Evolutionary conservation across 306 rosid species (phyloP), one percentile per base, ranked within the genome.

Genomic region (Amphicarpaea edgeworthii): DNA sequence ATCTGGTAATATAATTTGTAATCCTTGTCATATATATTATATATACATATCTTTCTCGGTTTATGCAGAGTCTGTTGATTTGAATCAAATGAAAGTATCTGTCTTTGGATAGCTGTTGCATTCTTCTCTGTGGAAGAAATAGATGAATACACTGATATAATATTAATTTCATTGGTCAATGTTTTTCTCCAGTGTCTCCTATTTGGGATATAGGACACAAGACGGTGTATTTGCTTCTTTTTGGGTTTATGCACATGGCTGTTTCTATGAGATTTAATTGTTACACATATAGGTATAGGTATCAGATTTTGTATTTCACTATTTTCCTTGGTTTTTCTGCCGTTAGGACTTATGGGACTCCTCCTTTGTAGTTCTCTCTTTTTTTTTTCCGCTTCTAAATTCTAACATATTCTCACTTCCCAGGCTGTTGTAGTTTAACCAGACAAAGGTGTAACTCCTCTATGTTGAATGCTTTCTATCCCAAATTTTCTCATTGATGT

Each of bases 1-100:
- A 92, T 81, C 60, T 92, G 98, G 98, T 85, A 73, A 60, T 46
- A 38, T 28, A 63, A 67, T 66, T 64, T 68, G 30, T 62, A 61
- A 41, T 73, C 60, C 53, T 70, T 77, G 62, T 68, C 64, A 11
- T 28, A 11, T 68, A 0, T 82, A 10, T 59, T 49, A 51, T 17
- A 10, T 49, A 51, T 17, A 10, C 12, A 73, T 21, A 73, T 42
- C 21, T 38, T 66, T 73, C 77, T 47, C 41, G 43, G 43, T 67
- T 21, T 58, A 24, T 7, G 20, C 54, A 42, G 62, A 32, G 61
- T 45, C 24, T 70, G 63, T 30, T 54, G 32, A 20, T 11, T 68
- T 51, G 54, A 81, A 21, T 69, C 19, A 69, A 53, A n/a, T 42
- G 23, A 45, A 45, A 38, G 43, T 10, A 11, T 60, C 12, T 68